Conservation (phyloP, 208 protist genomes). For the Leishmania tarentolae region DNA sequence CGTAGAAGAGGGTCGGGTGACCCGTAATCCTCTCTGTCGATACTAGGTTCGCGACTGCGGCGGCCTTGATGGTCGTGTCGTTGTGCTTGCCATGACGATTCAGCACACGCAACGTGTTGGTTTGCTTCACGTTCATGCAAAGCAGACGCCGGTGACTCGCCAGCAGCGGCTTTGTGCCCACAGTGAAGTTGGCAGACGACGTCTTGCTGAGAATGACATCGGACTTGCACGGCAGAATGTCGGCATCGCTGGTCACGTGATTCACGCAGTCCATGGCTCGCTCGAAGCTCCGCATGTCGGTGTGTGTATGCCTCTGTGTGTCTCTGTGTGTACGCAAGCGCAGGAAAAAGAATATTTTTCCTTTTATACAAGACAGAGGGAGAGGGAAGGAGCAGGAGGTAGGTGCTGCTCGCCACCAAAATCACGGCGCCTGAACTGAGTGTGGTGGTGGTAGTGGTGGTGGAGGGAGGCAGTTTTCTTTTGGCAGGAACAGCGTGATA, state of each 20-base stretch:
- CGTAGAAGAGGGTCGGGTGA: slow-evolving; percentile 73
- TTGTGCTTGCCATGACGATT: slow-evolving; percentile 72
- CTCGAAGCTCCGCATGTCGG: slow-evolving; percentile 3
- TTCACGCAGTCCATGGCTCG: slow-evolving; percentile 66
- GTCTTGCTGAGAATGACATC: slow-evolving; percentile 75
- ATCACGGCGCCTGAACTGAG: neutral
- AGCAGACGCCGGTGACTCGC: slow-evolving; percentile 69
- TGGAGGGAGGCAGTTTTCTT: neutral
- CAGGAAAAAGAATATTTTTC: too few species aligned
- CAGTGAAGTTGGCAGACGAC: slow-evolving; percentile 55
- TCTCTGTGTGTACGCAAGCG: too few species aligned
- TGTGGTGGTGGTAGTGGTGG: neutral
- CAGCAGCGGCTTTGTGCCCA: slow-evolving; percentile 48
- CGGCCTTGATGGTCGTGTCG: slow-evolving; percentile 54
- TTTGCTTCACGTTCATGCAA: slow-evolving; percentile 83
- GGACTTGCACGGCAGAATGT: slow-evolving; percentile 63
- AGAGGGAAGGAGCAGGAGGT: neutral
- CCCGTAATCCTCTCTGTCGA: slow-evolving; percentile 57
- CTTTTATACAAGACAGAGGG: neutral
- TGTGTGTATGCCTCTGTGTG: too few species aligned
- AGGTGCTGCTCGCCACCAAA: neutral
- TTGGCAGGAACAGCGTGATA: neutral
- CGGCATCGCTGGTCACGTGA: slow-evolving; percentile 55
- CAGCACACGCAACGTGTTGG: slow-evolving; percentile 81
- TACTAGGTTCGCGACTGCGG: slow-evolving; percentile 53